Conservation (phyloP, 495 filamentous ascomycete species). For the Podospora conica region DNA sequence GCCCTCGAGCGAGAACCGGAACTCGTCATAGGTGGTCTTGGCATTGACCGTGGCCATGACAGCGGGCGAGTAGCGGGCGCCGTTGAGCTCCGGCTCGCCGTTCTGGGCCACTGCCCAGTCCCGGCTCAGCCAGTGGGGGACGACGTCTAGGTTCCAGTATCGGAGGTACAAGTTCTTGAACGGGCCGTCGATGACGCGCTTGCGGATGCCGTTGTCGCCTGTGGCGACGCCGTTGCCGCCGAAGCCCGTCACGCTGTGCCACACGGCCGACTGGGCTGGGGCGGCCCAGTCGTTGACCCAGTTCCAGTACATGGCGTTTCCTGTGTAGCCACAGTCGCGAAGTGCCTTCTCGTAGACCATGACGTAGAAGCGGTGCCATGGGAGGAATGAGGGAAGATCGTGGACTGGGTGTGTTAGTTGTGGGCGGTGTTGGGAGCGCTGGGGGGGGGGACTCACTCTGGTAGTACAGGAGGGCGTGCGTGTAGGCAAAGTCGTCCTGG, state of each 20-base stretch:
- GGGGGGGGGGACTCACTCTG: background rate
- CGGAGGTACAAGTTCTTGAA: background rate
- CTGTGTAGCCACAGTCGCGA: constrained; percentile 1
- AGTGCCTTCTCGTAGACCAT: background rate
- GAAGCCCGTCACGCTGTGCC: constrained; percentile 1
- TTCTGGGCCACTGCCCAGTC: background rate
- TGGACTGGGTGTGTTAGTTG: background rate
- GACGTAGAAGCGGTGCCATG: constrained; percentile 4
- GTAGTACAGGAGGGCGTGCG: background rate
- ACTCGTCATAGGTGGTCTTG: background rate
- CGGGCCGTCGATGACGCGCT: constrained; percentile 1
- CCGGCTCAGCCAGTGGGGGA: constrained; percentile 1
- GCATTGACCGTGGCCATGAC: background rate
- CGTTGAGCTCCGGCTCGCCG: background rate
- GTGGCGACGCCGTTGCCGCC: constrained; percentile 4
- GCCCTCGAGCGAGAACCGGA: background rate
- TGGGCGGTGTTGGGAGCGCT: background rate
- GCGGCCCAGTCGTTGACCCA: constrained; percentile 4
- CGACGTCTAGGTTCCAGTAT: background rate
- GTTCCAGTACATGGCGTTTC: constrained; percentile 8
- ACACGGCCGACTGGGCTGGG: background rate
- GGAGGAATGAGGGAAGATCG: background rate
- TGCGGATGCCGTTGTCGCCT: background rate
- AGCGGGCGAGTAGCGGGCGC: background rate
- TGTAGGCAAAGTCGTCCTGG: background rate